A percentile compares a stretch with the other conserved stretches of the same genome.
Evolutionary conservation across 441 rosid genomes (phyloP).

Genomic region (Euphorbia celastroides): DNA sequence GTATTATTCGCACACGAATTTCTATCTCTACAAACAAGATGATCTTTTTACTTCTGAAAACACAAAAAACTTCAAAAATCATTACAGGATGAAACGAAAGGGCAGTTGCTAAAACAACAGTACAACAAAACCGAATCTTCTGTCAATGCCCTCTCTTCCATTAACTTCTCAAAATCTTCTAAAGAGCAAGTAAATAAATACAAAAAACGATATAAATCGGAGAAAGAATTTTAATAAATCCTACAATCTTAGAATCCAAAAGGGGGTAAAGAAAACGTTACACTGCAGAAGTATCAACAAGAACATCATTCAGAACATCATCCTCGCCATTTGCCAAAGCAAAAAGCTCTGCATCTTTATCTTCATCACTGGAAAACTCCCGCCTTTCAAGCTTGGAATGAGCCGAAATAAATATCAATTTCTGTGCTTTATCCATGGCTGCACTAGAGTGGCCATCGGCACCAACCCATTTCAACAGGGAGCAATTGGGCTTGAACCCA

Average conservation of each 20-base stretch:
- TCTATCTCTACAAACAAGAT: slow-evolving; percentile 43
- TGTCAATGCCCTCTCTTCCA: slow-evolving; percentile 34
- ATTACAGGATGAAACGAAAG: slow-evolving; percentile 27
- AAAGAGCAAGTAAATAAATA: slow-evolving; percentile 34
- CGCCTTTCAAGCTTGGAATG: slow-evolving; percentile 77
- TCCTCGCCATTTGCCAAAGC: slow-evolving; percentile 81
- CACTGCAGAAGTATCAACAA: slow-evolving; percentile 75
- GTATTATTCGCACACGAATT: slow-evolving; percentile 31
- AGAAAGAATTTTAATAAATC: slow-evolving; percentile 79
- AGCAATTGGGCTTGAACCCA: slow-evolving; percentile 78
- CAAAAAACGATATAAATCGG: slow-evolving; percentile 34
- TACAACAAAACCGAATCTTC: slow-evolving; percentile 32
- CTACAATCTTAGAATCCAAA: slow-evolving; percentile 50
- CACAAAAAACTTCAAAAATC: slow-evolving; percentile 34
- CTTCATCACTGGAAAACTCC: slow-evolving; percentile 73
- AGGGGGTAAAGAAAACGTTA: slow-evolving; percentile 35
- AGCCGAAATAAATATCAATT: slow-evolving; percentile 78
- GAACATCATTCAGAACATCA: slow-evolving; percentile 79
- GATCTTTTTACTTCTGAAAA: slow-evolving; percentile 30
- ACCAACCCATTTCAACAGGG: slow-evolving; percentile 73
- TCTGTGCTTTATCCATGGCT: slow-evolving; percentile 74
- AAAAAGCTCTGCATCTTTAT: slow-evolving; percentile 81
- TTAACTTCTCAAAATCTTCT: slow-evolving; percentile 39
- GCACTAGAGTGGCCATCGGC: slow-evolving; percentile 55
- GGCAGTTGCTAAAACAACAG: slow-evolving; percentile 28